Evolutionary conservation across 768 basidiomycete species (phyloP).

Genomic region (Calocybe indica): DNA sequence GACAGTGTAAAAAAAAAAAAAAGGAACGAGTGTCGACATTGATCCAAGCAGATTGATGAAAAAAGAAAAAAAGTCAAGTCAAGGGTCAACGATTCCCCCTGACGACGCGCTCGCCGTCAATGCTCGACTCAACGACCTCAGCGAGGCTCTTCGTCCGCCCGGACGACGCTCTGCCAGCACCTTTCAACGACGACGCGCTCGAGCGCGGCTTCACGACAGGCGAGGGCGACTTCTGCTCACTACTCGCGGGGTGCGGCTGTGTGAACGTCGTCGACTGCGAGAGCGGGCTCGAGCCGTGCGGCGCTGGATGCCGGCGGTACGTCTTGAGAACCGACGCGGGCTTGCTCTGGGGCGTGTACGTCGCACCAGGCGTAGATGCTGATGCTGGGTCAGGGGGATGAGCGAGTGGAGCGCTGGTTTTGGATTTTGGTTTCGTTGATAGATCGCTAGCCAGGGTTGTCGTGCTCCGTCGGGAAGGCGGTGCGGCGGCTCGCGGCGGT

Average conservation of each 20-base stretch:
- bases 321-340: conserved; percentile 2
- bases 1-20: neutral
- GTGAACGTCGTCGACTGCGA: neutral
- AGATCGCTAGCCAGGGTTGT: conserved; percentile 9
- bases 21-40: neutral
- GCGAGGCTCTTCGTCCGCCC: conserved; percentile 12
- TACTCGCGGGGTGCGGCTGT: neutral
- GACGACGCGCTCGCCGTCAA: conserved; percentile 23
- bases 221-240: neutral
- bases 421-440: conserved; percentile 6
- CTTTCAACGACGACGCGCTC: neutral
- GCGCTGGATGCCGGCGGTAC: neutral
- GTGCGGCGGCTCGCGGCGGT: conserved; percentile 10
- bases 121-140: conserved; percentile 28
- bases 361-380: conserved; percentile 7
- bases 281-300: neutral
- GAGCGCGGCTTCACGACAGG: conserved; percentile 5
- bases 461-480: conserved; percentile 8
- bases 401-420: conserved; percentile 19
- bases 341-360: conserved; percentile 1
- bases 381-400: conserved; percentile 7
- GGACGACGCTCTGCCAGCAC: neutral
- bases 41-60: neutral
- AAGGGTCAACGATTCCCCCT: neutral
- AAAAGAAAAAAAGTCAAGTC: neutral